Evolutionary conservation across 495 filamentous ascomycete genomes (phyloP), one percentile per base, ranked within the genome.

Genomic region (Neurospora sp.): DNA sequence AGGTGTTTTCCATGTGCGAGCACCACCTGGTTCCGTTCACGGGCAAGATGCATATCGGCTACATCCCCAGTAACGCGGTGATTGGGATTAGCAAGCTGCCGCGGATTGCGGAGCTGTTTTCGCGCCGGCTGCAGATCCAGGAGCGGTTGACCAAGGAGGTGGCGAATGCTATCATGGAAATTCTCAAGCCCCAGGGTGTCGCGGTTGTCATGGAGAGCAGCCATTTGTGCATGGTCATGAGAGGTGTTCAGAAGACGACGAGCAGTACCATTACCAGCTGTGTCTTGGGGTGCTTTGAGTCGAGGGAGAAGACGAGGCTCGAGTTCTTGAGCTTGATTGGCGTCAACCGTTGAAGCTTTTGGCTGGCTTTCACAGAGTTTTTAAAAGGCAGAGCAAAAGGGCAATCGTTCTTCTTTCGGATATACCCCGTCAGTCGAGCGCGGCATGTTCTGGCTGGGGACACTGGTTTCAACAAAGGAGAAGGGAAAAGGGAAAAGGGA

Each of bases 21-120:
- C 96, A 99, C 81, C 96, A 99, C 80, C 89, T 99, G 81, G 94
- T 99, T 9, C 96, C 96, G 3, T 99, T 99, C 79, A 94, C 88
- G 9, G 96, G 96, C 73, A 97, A 95, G 91, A 97, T 99, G 93
- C 96, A 98, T 84, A 98, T 99, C 76, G 96, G 96, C 39, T 99
- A 98, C 79, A 98, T 99, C 72, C 96, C 94, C 18, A 87, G 90
- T 75, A 85, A 86, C 83, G 92, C 82, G 69, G 96, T 99, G 44
- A 92, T 99, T 42, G 96, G 96, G 44, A 91, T 99, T 38, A 97
- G 94, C 9, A 99, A 99, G 82, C 85, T 99, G 61, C 96, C 95
- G 16, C 89, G 96, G 59, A 93, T 99, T 71, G 96, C 95, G 35
- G 95, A 99, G 79, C 96, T 99, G 94, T 99, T 98, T 83, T 91